These are phyloP conservation scores for Meyerozyma guilliermondii DNA, from an alignment of 1,139 yeast species.

Conservation along the genomic window DNA sequence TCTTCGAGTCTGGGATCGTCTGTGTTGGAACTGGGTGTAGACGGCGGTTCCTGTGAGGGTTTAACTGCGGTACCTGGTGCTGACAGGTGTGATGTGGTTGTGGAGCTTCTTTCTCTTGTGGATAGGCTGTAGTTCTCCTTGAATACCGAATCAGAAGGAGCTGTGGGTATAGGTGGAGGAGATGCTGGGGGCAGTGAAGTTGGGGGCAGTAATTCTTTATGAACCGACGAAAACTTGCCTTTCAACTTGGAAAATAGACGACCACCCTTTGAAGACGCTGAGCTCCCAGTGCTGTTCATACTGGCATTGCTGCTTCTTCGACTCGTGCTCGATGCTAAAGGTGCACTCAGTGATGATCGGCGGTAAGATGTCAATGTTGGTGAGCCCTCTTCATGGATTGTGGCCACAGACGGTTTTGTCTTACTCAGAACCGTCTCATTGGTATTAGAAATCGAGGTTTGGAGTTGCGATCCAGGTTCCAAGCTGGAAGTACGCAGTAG, in stretches of 20 bases:
- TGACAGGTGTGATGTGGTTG: constrained; percentile 6
- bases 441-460: constrained; percentile 29
- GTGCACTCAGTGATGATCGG: constrained; percentile 1
- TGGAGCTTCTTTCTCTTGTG: constrained; percentile 9
- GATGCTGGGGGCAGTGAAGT: constrained; percentile 11
- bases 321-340: constrained; percentile 4
- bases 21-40: neutral
- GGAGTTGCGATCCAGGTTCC: constrained; percentile 19
- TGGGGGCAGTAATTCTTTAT: constrained; percentile 9
- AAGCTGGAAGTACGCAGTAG: neutral
- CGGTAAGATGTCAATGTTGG: constrained; percentile 4
- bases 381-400: constrained; percentile 26
- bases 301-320: constrained; percentile 16
- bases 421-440: constrained; percentile 27
- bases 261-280: constrained; percentile 12
- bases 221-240: constrained; percentile 23
- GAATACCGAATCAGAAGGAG: constrained; percentile 5
- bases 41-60: constrained; percentile 3
- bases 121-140: constrained; percentile 10
- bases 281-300: constrained; percentile 12
- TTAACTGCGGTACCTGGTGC: constrained; percentile 11
- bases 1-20: constrained; percentile 55
- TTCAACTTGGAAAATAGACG: constrained; percentile 37
- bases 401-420: constrained; percentile 32
- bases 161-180: constrained; percentile 5